Base-by-base conservation (phyloP, 257 asterid species). In the Osmanthus fragrans region DNA sequence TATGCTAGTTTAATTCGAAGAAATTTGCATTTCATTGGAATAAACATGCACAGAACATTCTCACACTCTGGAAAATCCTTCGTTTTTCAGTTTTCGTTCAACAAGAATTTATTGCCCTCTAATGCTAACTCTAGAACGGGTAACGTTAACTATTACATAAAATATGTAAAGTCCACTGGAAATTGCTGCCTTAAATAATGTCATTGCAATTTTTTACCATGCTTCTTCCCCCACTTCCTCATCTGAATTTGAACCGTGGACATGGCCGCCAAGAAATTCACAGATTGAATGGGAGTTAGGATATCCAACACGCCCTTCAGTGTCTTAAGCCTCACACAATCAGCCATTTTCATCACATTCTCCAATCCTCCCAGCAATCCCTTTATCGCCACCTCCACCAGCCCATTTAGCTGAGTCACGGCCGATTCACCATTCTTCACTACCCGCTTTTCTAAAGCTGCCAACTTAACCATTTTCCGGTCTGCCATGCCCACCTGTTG, bases 281-380 rank as follows among this genome's bases (percentile, higher is more conserved):
- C 86, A 37, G 91, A 1, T 49, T 92, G 96, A 60, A 49, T 27
- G 18, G 96, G 96, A 30, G 9, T 89, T 80, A 90, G 60, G 21
- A 84, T 73, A 32, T 90, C 93, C 65, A 92, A 21, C 60, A 90
- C 21, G 37, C 89, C 92, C 73, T 92, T 90, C 72, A 92, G 39
- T 0, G 94, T 78, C 87, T 84, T 89, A 6, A 90, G 77, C 78
- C 96, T 79, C 21, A 81, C 93, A 10, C 92, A 92, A 74, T 92
- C 94, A 0, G 90, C 94, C 94, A 88, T 89, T 65, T 89, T 92
- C 93, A 92, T 83, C 75, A 89, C 90, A 21, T 73, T 86, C 78
- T 92, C 94, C 76, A 90, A 54, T 8, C 90, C 87, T 0, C 3
- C 72, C 75, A 86, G 4, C 67, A 82, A 3, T 74, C 82, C 88